Evolutionary conservation across 176 grass and related monocot genomes (phyloP), one percentile per base, ranked within the genome.

Genomic region (Bothriochloa decipiens): DNA sequence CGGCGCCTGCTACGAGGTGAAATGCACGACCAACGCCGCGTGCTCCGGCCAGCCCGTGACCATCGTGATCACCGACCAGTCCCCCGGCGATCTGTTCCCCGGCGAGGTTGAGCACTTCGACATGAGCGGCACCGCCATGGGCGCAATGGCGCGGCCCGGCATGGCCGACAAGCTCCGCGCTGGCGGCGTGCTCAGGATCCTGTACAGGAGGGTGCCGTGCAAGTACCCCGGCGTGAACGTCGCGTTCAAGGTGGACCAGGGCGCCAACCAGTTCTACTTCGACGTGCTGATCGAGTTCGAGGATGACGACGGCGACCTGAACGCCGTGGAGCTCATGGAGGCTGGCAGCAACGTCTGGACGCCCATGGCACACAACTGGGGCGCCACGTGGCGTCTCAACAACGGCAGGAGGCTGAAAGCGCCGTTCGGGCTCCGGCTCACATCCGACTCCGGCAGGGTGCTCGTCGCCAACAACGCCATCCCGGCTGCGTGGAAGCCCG

Each of bases 1-100:
- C 46, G 96, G 96, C 35, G 85, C 96, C 22, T 98, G 96, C 81
- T 96, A 92, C 58, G 89, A 94, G 92, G 84, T 96, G 8, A 93
- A 84, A 80, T 96, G 94, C 91, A 74, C 65, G 72, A 65, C 15
- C 17, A 61, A 86, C 75, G 1, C 5, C 13, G 87, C 87, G 2
- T 97, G 94, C 82, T 97, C 92, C 41, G 68, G 86, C 65, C 90
- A 80, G 57, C 83, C 93, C 47, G 91, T 88, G 69, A 98, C 84
- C 33, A 81, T 98, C 37, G 91, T 92, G n/a, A 88, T 98, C 80
- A 85, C 93, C 1, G 96, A 98, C 68, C 49, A 61, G 37, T 92
- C 91, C 43, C 87, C 91, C 3, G 91, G 75, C 8, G 68, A 78
- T 3, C 49, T 65, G 18, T 97, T 88, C 81, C 79, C 86, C 11